Evolutionary conservation across 1,284 basidiomycete genomes (phyloP), one percentile per base, ranked within the genome.

Genomic region (Marasmius tenuissimus): DNA sequence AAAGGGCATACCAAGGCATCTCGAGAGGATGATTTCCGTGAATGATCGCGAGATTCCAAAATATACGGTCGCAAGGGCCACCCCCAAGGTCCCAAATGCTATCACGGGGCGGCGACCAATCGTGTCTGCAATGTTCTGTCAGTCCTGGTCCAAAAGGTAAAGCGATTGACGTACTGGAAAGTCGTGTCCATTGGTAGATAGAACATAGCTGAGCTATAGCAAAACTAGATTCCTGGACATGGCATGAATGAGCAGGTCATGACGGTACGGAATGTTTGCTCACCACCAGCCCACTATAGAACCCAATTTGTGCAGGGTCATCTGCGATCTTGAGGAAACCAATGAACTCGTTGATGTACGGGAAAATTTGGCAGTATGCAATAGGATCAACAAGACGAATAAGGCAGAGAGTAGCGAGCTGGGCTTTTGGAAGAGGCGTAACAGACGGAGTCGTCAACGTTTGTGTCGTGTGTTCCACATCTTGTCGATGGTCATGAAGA

Each of bases 71-170:
- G 83, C 75, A 8, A 79, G 33, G 4, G 79, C 76, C 34, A 83
- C 78, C 9, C 84, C 84, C 2, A 78, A 62, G 33, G 81, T 78
- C 16, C 87, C 86, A 5, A 75, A 63, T 42, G 88, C 76, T 16
- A 89, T 77, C 20, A 87, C 81, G 14, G 87, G 86, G 34, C 83
- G 78, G 48, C 87, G 81, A 14, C 87, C 87, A 51, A 86, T 75
- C 48, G 71, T 70, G 71, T 89, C 86, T 84, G 20, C 2, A 27
- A 4, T 3, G n/a, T n/a, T 40, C 27, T n/a, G n/a, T n/a, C 22
- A 22, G 37, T 18, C 18, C 8, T 37, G 34, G 37, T 12, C 22
- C 39, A 14, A 34, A n/a, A 35, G 27, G 7, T 16, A 6, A 11
- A 16, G 45, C 18, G n/a, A n/a, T 39, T 8, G 27, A 56, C 76